Base-by-base conservation (phyloP, 257 asterid genomes). In the Voacanga thouarsii region DNA sequence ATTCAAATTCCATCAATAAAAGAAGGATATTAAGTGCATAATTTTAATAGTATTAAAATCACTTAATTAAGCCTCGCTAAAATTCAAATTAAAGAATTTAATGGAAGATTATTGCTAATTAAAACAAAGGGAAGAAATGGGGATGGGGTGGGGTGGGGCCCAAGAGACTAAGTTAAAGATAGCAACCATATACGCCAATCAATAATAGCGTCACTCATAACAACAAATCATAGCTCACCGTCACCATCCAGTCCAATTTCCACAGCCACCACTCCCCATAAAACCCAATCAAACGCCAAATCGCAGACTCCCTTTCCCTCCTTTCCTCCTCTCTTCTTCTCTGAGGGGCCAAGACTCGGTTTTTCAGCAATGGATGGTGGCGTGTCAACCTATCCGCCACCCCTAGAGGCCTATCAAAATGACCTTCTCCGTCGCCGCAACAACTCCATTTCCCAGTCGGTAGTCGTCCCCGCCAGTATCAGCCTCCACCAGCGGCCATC, bases 351-450 rank as follows among this genome's bases (percentile, higher is more conserved):
- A 59, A 79, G 15, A 41, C 65, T 66, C 61, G 16, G 37, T 41
- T 74, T 61, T 28, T n/a, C 73, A 81, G 82, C 87, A 82, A 82
- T 88, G 91, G 76, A 83, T 66, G 85, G 70, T 80, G 88, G 69
- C 77, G 84, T 66, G 0, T 16, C 88, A 1, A 28, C 77, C 7
- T 67, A 79, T 41, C 64, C 76, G 24, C 80, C 69, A 66, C 37
- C 82, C 3, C 33, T 43, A 5, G 18, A 68, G 7, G 30, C 50
- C n/a, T 9, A 75, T n/a, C 84, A 75, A 44, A 81, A 85, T 37
- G 81, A 78, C 18, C 86, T 80, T 71, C 87, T 73, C 84, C 90
- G 87, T 28, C 93, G 90, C 80, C 82, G 88, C 60, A 80, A 87
- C 60, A 78, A 61, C 80, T 83, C 85, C 77, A 33, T 73, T 65